A percentile compares a stretch with the other conserved stretches of the same genome.
Evolutionary conservation across 1,284 basidiomycete genomes (phyloP).

Genomic region (Trametes hirsuta): DNA sequence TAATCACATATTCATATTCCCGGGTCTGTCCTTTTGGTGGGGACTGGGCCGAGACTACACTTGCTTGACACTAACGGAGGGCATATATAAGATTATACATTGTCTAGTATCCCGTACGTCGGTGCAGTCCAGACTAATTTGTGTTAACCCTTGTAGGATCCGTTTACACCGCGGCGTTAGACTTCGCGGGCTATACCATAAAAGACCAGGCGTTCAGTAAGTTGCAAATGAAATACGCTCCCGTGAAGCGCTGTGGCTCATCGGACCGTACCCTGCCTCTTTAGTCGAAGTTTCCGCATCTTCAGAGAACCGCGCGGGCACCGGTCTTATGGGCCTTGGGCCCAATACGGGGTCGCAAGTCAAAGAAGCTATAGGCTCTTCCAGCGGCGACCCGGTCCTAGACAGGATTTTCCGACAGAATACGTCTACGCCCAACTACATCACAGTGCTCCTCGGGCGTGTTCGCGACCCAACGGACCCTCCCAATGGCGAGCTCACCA

Average conservation of each 20-base stretch:
- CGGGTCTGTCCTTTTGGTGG: too few species aligned
- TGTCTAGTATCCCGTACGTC: too few species aligned
- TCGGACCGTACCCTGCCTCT: neutral
- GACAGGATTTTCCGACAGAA: slow-evolving; percentile 62
- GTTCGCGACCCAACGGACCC: slow-evolving; percentile 30
- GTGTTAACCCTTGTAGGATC: slow-evolving; percentile 38
- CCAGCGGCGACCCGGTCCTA: slow-evolving; percentile 48
- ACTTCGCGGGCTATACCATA: slow-evolving; percentile 56
- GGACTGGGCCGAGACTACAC: too few species aligned
- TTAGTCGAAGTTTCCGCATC: slow-evolving; percentile 30
- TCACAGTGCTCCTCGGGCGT: slow-evolving; percentile 47
- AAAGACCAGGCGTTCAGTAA: slow-evolving; percentile 61
- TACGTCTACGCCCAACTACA: slow-evolving; percentile 51
- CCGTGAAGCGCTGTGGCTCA: too few species aligned
- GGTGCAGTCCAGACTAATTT: too few species aligned
- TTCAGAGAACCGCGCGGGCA: slow-evolving; percentile 19
- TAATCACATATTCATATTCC: too few species aligned
- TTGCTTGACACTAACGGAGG: too few species aligned
- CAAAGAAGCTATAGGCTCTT: slow-evolving; percentile 21
- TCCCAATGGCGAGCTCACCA: slow-evolving; percentile 38
- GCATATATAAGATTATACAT: too few species aligned
- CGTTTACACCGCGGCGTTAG: slow-evolving; percentile 51
- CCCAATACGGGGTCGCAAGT: slow-evolving; percentile 40
- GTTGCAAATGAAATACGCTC: slow-evolving; percentile 28
- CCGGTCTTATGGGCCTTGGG: slow-evolving; percentile 43